Evolutionary conservation across 441 rosid genomes (phyloP), one percentile per base, ranked within the genome.

Genomic region (Aquilaria agallochum): DNA sequence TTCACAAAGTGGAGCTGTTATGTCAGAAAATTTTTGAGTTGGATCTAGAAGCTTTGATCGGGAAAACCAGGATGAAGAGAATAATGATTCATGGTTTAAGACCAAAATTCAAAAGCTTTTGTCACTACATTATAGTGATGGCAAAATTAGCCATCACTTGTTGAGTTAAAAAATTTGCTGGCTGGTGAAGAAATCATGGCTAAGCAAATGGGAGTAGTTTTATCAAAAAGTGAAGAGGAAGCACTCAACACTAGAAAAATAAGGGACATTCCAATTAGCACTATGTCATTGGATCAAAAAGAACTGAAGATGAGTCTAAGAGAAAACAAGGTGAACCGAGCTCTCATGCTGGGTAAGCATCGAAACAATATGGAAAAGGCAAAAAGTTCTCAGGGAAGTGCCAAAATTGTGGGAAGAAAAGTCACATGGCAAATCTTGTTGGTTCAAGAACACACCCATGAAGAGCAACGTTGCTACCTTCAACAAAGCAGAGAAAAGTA

Each of bases 121-220:
- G n/a, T 57, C 12, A 12, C 44, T 15, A 44, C 31, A 2, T 30
- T 48, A 59, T 53, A 59, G 9, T 36, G 63, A 47, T 62, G 51
- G 66, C 31, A 0, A 30, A 62, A 10, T 0, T 53, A 55, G 14
- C 60, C 48, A 55, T 55, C 55, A 10, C 33, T 64, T 33, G 56
- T 47, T 47, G 55, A 48, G 47, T 64, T 65, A 0, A 11, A 65
- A n/a, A 65, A 65, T 50, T 57, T 65, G 50, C 50, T 56, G 1
- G 50, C 14, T 0, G 4, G 42, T 40, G 36, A 65, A 40, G 56
- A 65, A 12, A 56, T 42, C 0, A 0, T 56, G 13, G 57, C 33
- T 11, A 57, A 57, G 50, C 52, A 65, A 65, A 50, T 14, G 34
- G 13, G 33, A n/a, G 32, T 31, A 58, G 50, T 44, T 58, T 58